Percentiles rank a stretch among this genome's conserved stretches.
Conservation (phyloP, 139 green algal species). For the Chlamydomonas sp. region DNA sequence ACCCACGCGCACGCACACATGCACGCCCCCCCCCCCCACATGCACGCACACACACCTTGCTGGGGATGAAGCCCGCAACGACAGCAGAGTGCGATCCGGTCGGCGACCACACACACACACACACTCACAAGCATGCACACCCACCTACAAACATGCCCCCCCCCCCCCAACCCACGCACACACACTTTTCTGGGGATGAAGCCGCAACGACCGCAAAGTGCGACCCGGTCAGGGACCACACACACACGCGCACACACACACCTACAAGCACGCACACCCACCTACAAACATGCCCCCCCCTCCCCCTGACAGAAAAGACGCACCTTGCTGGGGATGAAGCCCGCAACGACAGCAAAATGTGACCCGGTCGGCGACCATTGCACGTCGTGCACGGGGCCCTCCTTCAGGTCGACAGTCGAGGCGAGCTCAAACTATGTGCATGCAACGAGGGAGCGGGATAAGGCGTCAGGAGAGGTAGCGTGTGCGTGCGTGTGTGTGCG, state of each 20-base stretch:
- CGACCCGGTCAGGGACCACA: slow-evolving; percentile 65
- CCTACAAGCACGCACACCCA: too few species aligned
- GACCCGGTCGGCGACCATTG: slow-evolving; percentile 83
- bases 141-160: too few species aligned
- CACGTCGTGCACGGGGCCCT: slow-evolving; percentile 88
- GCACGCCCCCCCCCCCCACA: not conserved
- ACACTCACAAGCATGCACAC: not conserved
- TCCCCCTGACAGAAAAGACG: too few species aligned
- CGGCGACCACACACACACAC: slow-evolving; percentile 86
- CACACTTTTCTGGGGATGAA: slow-evolving; percentile 85
- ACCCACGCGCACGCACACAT: too few species aligned
- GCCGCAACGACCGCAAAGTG: slow-evolving; percentile 70
- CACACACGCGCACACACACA: too few species aligned
- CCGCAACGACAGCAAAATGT: slow-evolving; percentile 70
- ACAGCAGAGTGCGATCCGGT: slow-evolving; percentile 76
- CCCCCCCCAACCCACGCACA: too few species aligned
- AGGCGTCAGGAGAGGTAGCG: too few species aligned
- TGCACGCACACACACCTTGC: too few species aligned
- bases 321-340: slow-evolving; percentile 82
- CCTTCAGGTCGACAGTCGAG: slow-evolving; percentile 73
- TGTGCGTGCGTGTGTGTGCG: too few species aligned
- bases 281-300: not conserved
- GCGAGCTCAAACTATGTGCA: too few species aligned
- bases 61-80: slow-evolving; percentile 72
- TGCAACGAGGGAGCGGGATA: too few species aligned